Conservation (phyloP, 371 early-diverging fungal species). For the Nematocida parisii region DNA sequence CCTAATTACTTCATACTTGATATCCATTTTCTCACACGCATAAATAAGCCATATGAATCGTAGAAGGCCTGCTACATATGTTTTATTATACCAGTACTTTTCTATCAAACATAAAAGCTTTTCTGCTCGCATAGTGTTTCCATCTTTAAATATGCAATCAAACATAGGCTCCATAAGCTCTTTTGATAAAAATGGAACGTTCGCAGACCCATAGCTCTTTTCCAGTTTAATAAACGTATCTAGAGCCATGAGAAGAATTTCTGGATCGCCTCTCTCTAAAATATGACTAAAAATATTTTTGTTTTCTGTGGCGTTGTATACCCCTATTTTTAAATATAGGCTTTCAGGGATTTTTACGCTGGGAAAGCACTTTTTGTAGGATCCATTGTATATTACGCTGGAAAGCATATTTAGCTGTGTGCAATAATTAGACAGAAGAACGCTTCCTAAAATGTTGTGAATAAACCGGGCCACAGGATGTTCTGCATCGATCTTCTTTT, state of each 20-base stretch:
- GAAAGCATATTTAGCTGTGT: background rate
- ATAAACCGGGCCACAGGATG: background rate
- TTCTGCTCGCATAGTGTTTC: background rate
- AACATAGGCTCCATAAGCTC: background rate
- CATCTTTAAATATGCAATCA: background rate
- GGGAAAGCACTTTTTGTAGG: background rate
- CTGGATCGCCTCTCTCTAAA: background rate
- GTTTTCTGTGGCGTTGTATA: background rate
- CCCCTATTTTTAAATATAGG: background rate
- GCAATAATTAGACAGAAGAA: background rate
- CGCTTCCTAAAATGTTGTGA: background rate
- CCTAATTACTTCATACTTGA: too few species aligned
- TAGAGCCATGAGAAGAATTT: background rate
- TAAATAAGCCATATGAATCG: background rate
- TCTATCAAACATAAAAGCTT: background rate
- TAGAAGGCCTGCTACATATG: background rate
- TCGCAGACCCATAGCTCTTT: background rate
- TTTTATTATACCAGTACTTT: background rate
- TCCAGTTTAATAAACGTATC: background rate
- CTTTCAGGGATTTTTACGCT: background rate
- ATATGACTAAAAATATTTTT: background rate
- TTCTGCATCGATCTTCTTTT: background rate
- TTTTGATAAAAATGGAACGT: background rate
- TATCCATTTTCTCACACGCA: background rate
- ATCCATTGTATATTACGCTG: background rate